Conservation (phyloP, 2,329 filamentous ascomycete genomes). For the Botrytis porri region DNA sequence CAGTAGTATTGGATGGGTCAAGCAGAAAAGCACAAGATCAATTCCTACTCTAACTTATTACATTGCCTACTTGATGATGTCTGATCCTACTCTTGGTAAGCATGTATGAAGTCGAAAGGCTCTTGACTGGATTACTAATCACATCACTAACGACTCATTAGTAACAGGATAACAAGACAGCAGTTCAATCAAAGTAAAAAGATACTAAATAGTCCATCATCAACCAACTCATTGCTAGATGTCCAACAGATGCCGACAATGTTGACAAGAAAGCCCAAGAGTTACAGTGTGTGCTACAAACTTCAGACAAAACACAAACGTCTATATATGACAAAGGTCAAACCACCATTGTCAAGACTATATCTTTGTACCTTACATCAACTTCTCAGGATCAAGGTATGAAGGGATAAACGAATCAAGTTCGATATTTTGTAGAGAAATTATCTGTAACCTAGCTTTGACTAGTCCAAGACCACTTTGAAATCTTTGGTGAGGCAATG, state of each 20-base stretch:
- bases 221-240: not conserved
- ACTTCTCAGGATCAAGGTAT: not conserved
- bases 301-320: not conserved
- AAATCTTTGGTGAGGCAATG: not conserved
- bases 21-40: not conserved
- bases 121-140: not conserved
- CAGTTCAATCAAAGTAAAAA: not conserved
- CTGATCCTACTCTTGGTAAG: not conserved
- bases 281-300: not conserved
- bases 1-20: not conserved
- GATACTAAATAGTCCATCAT: not conserved
- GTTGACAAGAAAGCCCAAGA: not conserved
- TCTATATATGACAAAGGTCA: not conserved
- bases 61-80: too few relatives aligned
- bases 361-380: not conserved
- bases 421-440: not conserved
- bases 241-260: not conserved
- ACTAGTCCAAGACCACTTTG: not conserved
- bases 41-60: not conserved
- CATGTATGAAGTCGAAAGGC: not conserved
- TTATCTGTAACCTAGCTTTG: not conserved
- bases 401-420: not conserved
- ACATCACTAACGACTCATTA: not conserved
- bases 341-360: not conserved
- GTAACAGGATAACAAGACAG: too few relatives aligned